phyloP scores from a whole-genome alignment of 768 basidiomycete species.

The Phlebiopsis flavidoalba region DNA sequence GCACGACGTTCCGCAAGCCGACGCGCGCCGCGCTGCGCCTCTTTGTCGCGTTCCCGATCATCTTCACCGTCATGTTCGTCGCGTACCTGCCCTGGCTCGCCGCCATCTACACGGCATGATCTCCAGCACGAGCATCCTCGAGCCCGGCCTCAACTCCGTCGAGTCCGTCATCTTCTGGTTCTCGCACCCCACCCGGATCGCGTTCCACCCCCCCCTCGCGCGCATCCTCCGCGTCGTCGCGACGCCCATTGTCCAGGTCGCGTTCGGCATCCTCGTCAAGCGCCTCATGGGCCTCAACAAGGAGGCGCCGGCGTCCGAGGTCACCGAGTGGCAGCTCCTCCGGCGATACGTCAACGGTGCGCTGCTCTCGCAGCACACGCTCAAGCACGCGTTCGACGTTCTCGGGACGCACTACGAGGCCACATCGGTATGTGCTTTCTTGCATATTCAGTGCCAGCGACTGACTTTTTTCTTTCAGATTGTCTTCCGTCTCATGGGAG shows the following conservation, averaged over 20 bases:
- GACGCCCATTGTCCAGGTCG: constrained; percentile 33
- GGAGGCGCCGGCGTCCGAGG: constrained; percentile 21
- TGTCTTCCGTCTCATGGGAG: constrained; percentile 43
- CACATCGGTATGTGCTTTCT: constrained; percentile 27
- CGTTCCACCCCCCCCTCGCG: constrained; percentile 34
- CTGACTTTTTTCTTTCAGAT: constrained; percentile 12
- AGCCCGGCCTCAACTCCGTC: constrained; percentile 27
- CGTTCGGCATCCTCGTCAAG: constrained; percentile 36
- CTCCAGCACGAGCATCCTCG: constrained; percentile 24
- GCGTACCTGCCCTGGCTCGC: constrained; percentile 40
- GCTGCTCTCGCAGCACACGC: constrained; percentile 31
- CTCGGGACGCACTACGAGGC: constrained; percentile 42
- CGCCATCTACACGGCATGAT: constrained; percentile 35
- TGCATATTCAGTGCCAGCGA: neutral
- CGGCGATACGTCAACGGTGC: constrained; percentile 35
- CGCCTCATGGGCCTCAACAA: constrained; percentile 35
- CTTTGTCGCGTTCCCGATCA: constrained; percentile 37
- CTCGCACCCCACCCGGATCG: constrained; percentile 33
- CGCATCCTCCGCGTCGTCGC: constrained; percentile 33
- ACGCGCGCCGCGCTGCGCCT: constrained; percentile 24
- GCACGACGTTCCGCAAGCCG: constrained; percentile 31
- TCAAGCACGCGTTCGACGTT: constrained; percentile 36
- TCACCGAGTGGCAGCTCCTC: constrained; percentile 27
- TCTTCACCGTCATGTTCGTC: constrained; percentile 28
- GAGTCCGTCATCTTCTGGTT: constrained; percentile 42